Evolutionary conservation across 352 stramenopile species (phyloP), one percentile per base, ranked within the genome.

Genomic region (Pythium inflatum): DNA sequence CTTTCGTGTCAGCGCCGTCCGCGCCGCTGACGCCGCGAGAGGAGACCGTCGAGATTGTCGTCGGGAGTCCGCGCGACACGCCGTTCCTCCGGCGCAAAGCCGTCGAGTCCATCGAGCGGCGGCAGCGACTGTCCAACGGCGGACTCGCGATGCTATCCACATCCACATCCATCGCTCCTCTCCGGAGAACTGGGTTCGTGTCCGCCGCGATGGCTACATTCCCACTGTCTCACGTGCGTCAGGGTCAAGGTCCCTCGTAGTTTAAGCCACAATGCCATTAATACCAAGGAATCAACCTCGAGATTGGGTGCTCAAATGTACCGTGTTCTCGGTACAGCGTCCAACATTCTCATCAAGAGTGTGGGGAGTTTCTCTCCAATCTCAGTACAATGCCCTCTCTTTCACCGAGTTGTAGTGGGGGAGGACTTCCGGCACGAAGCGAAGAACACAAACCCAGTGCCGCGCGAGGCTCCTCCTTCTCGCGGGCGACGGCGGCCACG

Each of bases 21-120:
- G 14, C 28, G 40, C 41, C 30, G 22, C 20, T 12, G 43, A 24
- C 60, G 31, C 58, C 24, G 9, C 62, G 54, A 16, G 66, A 68
- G 12, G 61, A 69, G n/a, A 25, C 40, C 18, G 61, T 77, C n/a
- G 81, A 86, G n/a, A 62, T 89, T 13, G 38, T 81, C 18, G 31
- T 90, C 28, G 82, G 81, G 7, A 92, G 82, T 66, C 85, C 82
- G 60, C 75, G 85, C 63, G 80, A 92, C 62, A 91, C 82, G 62
- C 85, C 82, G 22, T 92, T 90, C 64, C 70, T 90, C 60, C 74
- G 85, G 25, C 81, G 82, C 34, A 92, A 92, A 68, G 85, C 85
- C 9, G 60, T 88, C 5, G 81, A 92, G 60, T 66, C 65, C 30
- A 58, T 89, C 30, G 75, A 82, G 28, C 71, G 80, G 16, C 72